Evolutionary conservation across 2,329 filamentous ascomycete genomes (phyloP).

Genomic region (Cladophialophora yegresii): DNA sequence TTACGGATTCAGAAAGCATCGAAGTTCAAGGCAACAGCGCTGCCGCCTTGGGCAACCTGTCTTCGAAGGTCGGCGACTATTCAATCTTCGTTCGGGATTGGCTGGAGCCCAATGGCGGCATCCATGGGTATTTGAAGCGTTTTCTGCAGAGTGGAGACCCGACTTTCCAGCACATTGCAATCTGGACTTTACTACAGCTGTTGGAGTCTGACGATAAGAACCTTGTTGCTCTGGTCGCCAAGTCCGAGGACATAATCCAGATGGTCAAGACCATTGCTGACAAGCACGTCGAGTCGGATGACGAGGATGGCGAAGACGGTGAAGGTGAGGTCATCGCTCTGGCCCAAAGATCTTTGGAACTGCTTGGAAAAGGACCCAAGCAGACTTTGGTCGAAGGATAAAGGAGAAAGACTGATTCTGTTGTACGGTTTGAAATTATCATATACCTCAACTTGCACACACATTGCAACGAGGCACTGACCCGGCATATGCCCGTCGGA

Average conservation of each 20-base stretch:
- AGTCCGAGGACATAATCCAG: conserved; percentile 85
- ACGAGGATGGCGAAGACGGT: conserved; percentile 83
- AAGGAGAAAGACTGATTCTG: conserved; percentile 20
- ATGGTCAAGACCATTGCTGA: conserved; percentile 92
- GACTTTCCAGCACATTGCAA: conserved; percentile 98
- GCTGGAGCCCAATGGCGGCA: conserved; percentile 87
- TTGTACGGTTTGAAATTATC: conserved; percentile 22
- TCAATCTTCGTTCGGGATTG: conserved; percentile 94
- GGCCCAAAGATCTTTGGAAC: conserved; percentile 84
- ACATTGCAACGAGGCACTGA: conserved; percentile 22
- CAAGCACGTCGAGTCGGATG: conserved; percentile 81
- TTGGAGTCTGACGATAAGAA: conserved; percentile 92
- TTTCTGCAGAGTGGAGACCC: conserved; percentile 93
- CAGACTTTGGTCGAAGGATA: conserved; percentile 76
- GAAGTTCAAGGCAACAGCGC: conserved; percentile 99
- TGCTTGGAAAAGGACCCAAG: conserved; percentile 77
- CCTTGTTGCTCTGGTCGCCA: conserved; percentile 83
- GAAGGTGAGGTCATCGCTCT: conserved; percentile 91
- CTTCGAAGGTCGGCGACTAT: conserved; percentile 97
- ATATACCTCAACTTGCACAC: conserved; percentile 29
- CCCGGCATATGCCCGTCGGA: conserved; percentile 19
- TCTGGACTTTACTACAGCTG: conserved; percentile 94
- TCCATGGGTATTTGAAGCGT: conserved; percentile 89
- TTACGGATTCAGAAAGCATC: conserved; percentile 93
- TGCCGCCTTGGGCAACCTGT: conserved; percentile 90